Evolutionary conservation across 75 land plant genomes (phyloP).

Genomic region (Cunninghamia lanceolata): DNA sequence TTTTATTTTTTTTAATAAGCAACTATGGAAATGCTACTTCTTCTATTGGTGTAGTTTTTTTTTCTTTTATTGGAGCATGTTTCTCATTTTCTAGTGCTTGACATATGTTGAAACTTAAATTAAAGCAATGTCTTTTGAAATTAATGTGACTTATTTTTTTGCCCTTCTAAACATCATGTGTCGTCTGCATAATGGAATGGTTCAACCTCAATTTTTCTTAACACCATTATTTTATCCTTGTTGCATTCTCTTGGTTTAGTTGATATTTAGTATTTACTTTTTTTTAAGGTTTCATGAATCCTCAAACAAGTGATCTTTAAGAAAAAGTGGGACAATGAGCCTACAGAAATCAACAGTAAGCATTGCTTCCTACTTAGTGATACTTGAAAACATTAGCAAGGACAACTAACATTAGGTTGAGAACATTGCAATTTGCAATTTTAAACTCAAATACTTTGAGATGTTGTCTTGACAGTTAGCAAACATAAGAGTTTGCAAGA

Average conservation of each 20-base stretch:
- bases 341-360: slow-evolving; percentile 57
- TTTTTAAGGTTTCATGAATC: slow-evolving; percentile 11
- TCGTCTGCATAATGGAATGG: too few relatives aligned
- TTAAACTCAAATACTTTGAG: neutral
- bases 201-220: too few relatives aligned
- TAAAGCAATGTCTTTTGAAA: neutral
- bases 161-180: too few relatives aligned
- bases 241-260: neutral
- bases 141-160: too few relatives aligned
- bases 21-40: neutral
- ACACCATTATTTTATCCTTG: neutral
- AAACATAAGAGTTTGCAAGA: neutral
- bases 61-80: neutral
- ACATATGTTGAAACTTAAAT: neutral
- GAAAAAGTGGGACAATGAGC: slow-evolving; percentile 76
- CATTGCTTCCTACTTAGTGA: slow-evolving; percentile 48
- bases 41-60: neutral
- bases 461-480: neutral
- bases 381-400: slow-evolving; percentile 34
- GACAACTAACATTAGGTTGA: neutral
- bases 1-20: neutral
- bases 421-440: neutral
- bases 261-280: neutral
- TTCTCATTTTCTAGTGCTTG: neutral
- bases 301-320: slow-evolving; percentile 76